phyloP scores from a whole-genome alignment of 2,329 filamentous ascomycete species.

The Drechslerella stenobrocha region DNA sequence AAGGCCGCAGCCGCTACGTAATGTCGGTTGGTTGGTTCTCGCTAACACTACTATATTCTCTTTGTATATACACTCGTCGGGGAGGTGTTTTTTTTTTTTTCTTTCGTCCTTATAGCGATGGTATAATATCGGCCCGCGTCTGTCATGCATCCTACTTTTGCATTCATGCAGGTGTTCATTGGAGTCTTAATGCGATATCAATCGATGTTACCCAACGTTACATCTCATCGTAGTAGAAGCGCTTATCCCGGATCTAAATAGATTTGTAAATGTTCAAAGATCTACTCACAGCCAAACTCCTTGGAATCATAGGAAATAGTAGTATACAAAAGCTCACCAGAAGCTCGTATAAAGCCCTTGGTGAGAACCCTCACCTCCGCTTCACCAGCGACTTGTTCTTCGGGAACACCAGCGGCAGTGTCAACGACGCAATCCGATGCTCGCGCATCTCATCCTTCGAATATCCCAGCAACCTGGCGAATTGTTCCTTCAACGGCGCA shows the following conservation, averaged over 20 bases:
- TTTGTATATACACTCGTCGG: neutral
- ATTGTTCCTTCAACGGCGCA: slow-evolving; percentile 58
- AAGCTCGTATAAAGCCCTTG: too few species aligned
- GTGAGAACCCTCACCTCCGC: slow-evolving; percentile 41
- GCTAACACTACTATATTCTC: neutral
- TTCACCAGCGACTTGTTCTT: slow-evolving; percentile 60
- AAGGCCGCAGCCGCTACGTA: slow-evolving; percentile 15
- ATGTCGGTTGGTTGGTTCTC: neutral
- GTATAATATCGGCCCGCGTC: neutral
- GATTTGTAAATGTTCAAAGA: neutral
- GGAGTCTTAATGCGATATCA: slow-evolving; percentile 3
- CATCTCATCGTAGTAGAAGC: neutral
- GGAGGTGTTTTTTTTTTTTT: too few species aligned
- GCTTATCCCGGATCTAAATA: slow-evolving; percentile 11
- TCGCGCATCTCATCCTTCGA: slow-evolving; percentile 65
- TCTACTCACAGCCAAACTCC: too few species aligned
- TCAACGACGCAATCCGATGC: slow-evolving; percentile 70
- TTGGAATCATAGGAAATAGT: too few species aligned
- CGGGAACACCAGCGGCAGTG: slow-evolving; percentile 80
- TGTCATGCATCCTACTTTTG: neutral
- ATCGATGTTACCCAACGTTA: neutral
- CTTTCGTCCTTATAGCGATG: too few species aligned
- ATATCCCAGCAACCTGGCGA: slow-evolving; percentile 61
- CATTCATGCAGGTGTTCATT: slow-evolving; percentile 14
- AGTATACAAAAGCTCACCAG: too few species aligned